Conservation (phyloP, 371 early-diverging fungal species). For the Nosema muscidifuracis region DNA sequence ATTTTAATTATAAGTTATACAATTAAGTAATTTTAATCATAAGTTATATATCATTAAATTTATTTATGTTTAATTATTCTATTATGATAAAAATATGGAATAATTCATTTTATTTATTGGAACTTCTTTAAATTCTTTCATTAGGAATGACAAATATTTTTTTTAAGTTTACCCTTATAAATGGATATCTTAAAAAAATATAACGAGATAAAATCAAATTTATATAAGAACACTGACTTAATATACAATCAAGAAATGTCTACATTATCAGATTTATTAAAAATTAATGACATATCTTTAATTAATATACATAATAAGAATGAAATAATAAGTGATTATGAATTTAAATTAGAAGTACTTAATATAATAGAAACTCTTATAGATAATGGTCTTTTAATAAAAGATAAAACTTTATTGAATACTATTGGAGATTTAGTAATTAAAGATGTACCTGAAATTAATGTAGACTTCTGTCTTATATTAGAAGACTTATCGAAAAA, state of each 20-base stretch:
- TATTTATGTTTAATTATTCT: too few relatives aligned
- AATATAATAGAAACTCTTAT: constrained; percentile 27
- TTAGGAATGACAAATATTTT: too few relatives aligned
- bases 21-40: too few relatives aligned
- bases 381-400: constrained; percentile 14
- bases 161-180: constrained; percentile 1
- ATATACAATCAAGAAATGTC: constrained; percentile 17
- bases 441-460: constrained; percentile 2
- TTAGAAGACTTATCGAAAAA: constrained; percentile 31
- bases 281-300: constrained; percentile 17
- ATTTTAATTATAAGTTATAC: too few relatives aligned
- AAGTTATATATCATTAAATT: too few relatives aligned
- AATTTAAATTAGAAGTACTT: constrained; percentile 39
- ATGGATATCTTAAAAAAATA: constrained; percentile 26
- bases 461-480: constrained; percentile 21
- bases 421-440: constrained; percentile 28
- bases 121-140: too few relatives aligned
- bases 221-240: constrained; percentile 23
- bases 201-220: constrained; percentile 34
- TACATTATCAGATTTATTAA: constrained; percentile 17
- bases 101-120: too few relatives aligned
- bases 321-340: constrained; percentile 27
- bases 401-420: constrained; percentile 12
- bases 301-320: constrained; percentile 38
- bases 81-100: too few relatives aligned